Base-by-base conservation (phyloP, 1,284 basidiomycete genomes). In the Schizophyllum commune region DNA sequence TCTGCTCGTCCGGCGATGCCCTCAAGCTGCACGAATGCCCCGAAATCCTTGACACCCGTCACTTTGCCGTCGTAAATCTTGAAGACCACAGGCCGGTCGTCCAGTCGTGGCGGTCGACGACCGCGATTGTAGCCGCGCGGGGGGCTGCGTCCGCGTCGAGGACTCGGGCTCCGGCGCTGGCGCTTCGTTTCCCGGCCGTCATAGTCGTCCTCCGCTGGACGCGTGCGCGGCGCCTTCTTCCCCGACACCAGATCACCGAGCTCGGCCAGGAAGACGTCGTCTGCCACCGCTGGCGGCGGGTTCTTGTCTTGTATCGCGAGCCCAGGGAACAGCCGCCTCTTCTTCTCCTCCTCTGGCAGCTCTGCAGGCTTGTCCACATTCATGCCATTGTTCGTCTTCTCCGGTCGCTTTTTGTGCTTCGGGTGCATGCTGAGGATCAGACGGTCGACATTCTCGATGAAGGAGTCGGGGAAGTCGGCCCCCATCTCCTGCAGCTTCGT, bases 381-480 rank as follows among this genome's bases (percentile, higher is more conserved):
- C 59, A 78, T 79, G 32, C 76, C 70, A 61, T 82, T 82, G 57
- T 61, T 62, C 57, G 69, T 69, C 55, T 77, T 73, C 13, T 61
- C 55, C 52, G 67, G 70, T 69, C 81, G 86, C 74, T 93, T 91
- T 80, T 95, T 97, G 79, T 98, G 91, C 69, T 96, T 98, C 0
- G 96, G 97, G 70, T 99, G 97, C 81, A 98, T 85, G 63, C 85
- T 92, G 58, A 96, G 83, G 68, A 99, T 94, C 63, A 98, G 84
- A 32, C 97, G 89, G 77, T 99, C 96, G 57, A 99, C 85, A 69
- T 91, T 96, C 71, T 94, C 88, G 64, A 97, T 78, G 71, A 98
- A 93, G 53, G 90, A 91, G 63, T 93, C 90, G 1, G 94, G 89
- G 71, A 98, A 96, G 65, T 88, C 87, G 39, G 94, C 92, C 52